phyloP scores from a whole-genome alignment of 352 stramenopile genomes.

The Aphanomyces astaci region DNA sequence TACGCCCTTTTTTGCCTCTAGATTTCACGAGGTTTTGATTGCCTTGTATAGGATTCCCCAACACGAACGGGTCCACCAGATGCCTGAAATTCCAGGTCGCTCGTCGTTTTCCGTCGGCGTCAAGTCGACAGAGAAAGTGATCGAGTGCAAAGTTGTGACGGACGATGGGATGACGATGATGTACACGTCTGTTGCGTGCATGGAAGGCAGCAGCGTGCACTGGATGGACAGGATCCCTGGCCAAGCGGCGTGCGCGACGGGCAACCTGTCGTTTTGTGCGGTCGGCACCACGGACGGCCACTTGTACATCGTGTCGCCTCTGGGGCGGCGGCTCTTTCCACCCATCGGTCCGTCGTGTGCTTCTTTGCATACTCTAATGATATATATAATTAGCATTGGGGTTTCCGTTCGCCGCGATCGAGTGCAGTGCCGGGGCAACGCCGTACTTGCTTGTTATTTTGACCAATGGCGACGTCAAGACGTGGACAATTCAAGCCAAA shows the following conservation, averaged over 20 bases:
- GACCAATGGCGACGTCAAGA: slow-evolving; percentile 48
- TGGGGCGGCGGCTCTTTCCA: slow-evolving; percentile 64
- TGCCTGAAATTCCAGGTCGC: not conserved
- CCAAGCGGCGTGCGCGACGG: slow-evolving; percentile 41
- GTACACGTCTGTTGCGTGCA: slow-evolving; percentile 68
- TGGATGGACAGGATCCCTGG: slow-evolving; percentile 79
- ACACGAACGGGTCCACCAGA: not conserved
- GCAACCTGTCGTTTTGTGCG: slow-evolving; percentile 58
- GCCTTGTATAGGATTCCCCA: not conserved
- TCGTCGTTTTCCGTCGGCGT: not conserved
- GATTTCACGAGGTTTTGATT: too few species aligned
- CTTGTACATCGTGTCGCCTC: slow-evolving; percentile 53
- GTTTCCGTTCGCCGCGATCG: slow-evolving; percentile 48
- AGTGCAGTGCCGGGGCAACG: slow-evolving; percentile 56
- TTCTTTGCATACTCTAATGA: not conserved
- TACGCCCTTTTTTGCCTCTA: not conserved
- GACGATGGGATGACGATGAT: slow-evolving; percentile 62
- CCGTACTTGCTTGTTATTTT: slow-evolving; percentile 70
- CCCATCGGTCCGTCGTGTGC: slow-evolving; percentile 47
- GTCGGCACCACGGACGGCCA: slow-evolving; percentile 56
- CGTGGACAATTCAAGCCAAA: slow-evolving; percentile 54
- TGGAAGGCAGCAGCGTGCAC: slow-evolving; percentile 38
- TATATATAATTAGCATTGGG: slow-evolving; percentile 43
- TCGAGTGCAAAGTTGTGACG: slow-evolving; percentile 2
- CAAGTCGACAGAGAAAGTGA: not conserved